Base-by-base conservation (phyloP, 306 rosid genomes). In the Cicer judaicum region DNA sequence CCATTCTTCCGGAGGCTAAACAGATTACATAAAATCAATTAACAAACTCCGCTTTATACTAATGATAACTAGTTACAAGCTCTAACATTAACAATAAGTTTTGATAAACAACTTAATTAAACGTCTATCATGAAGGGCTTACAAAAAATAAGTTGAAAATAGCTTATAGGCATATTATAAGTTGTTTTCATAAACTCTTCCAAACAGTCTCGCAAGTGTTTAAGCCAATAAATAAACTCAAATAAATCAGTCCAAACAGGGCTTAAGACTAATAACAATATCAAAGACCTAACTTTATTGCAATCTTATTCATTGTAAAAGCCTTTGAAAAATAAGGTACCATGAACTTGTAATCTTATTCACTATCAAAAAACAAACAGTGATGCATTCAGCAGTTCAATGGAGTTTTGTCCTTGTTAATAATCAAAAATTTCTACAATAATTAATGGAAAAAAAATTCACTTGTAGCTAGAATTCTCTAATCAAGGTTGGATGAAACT, bases 1-100 rank as follows among this genome's bases (percentile, higher is more conserved):
- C 99, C 99, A 95, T 9, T 21, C 87, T 75, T 92, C 97, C 7
- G 98, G 98, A 80, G 99, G 98, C 99, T 95, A 79, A 48, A 47
- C 14, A 78, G 81, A 80, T 52, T 75, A 73, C 66, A 77, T 7
- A 12, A 60, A 13, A 6, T 60, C 43, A 34, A 60, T 60, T 7
- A 29, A 34, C 43, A 57, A 57, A 10, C 14, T 56, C 48, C 15
- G 2, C 8, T 15, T 52, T 46, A 46, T 42, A 42, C 34, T 16
- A 42, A 42, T 3, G 34, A 29, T 40, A 64, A 40, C 16, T 64
- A 65, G 8, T 10, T 43, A 5, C 52, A 65, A 42, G 39, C 10
- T 15, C 49, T 9, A 38, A 41, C 48, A 7, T 21, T 7, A 36
- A 68, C 19, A 9, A 49, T 10, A 36, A 29, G 5, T 29, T 29